Conservation (phyloP, 352 stramenopile species). For the Phytophthora citricola region DNA sequence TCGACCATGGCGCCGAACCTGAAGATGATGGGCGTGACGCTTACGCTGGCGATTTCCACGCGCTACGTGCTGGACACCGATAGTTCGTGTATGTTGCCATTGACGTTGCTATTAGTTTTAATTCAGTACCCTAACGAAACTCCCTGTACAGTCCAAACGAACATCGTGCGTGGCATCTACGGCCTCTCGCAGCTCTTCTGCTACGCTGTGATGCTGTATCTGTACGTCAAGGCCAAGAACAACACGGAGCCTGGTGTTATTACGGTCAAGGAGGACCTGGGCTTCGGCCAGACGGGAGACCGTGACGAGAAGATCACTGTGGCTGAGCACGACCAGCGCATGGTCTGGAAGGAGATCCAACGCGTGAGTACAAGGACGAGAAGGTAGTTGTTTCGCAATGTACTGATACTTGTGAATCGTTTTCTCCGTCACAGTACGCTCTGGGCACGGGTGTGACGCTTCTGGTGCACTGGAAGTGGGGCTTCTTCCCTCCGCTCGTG, state of each 20-base stretch:
- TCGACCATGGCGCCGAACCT: slow-evolving; percentile 73
- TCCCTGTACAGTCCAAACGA: slow-evolving; percentile 54
- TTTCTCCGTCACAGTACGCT: slow-evolving; percentile 46
- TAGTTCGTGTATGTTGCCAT: slow-evolving; percentile 50
- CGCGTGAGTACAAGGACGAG: slow-evolving; percentile 45
- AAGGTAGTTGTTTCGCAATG: background rate
- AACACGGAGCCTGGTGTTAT: slow-evolving; percentile 80
- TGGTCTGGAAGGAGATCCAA: slow-evolving; percentile 74
- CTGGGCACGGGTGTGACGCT: slow-evolving; percentile 70
- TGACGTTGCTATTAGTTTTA: background rate
- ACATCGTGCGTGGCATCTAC: slow-evolving; percentile 63
- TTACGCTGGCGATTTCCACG: slow-evolving; percentile 65
- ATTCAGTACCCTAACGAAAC: background rate
- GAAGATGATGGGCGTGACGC: slow-evolving; percentile 82
- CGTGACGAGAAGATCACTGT: slow-evolving; percentile 84
- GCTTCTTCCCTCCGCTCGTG: slow-evolving; percentile 83
- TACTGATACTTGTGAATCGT: slow-evolving; percentile 1
- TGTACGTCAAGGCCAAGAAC: slow-evolving; percentile 80
- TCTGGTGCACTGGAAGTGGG: slow-evolving; percentile 82
- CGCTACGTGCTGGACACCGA: slow-evolving; percentile 75
- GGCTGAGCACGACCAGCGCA: slow-evolving; percentile 82
- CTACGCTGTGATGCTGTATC: slow-evolving; percentile 59
- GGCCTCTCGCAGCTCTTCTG: slow-evolving; percentile 70
- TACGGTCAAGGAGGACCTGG: slow-evolving; percentile 79
- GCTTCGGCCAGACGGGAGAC: slow-evolving; percentile 78